Percentiles rank a stretch among this genome's conserved stretches.
Conservation (phyloP, 352 stramenopile genomes). For the Phytophthora lateralis region DNA sequence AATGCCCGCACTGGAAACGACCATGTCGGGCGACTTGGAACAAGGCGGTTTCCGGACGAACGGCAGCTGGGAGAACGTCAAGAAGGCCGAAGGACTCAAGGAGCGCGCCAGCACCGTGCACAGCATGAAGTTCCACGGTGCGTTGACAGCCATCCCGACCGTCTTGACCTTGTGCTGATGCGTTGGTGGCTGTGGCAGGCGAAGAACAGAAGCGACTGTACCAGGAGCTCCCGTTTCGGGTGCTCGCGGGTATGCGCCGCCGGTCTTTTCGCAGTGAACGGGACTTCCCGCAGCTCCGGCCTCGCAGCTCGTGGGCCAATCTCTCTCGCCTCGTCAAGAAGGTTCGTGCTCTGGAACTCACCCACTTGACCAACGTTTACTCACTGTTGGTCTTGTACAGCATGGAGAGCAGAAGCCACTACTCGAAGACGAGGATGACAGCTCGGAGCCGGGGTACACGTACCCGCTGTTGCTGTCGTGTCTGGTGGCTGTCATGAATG, state of each 20-base stretch:
- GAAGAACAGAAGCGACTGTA: slow-evolving; percentile 76
- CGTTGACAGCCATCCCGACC: neutral
- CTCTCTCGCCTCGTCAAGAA: slow-evolving; percentile 52
- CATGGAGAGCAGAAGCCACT: slow-evolving; percentile 66
- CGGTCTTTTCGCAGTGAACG: slow-evolving; percentile 69
- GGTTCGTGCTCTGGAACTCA: slow-evolving; percentile 1
- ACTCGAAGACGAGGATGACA: slow-evolving; percentile 47
- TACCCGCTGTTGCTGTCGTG: slow-evolving; percentile 62
- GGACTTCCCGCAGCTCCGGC: slow-evolving; percentile 59
- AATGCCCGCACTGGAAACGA: slow-evolving; percentile 14
- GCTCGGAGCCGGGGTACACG: slow-evolving; percentile 62
- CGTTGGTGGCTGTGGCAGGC: slow-evolving; percentile 26
- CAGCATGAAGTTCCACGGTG: slow-evolving; percentile 72
- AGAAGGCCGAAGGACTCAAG: slow-evolving; percentile 62
- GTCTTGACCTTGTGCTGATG: neutral
- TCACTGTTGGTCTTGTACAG: slow-evolving; percentile 11
- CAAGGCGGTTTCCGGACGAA: slow-evolving; percentile 22
- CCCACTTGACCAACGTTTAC: neutral
- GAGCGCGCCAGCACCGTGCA: slow-evolving; percentile 73
- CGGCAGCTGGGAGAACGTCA: slow-evolving; percentile 66
- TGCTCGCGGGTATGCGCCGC: slow-evolving; percentile 62
- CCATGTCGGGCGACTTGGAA: slow-evolving; percentile 25
- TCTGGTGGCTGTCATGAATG: slow-evolving; percentile 62
- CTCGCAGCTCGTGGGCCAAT: slow-evolving; percentile 59
- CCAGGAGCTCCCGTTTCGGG: slow-evolving; percentile 72